A percentile compares a stretch with the other conserved stretches of the same genome.
Conservation (phyloP, 2,329 filamentous ascomycete genomes). For the Pyricularia grisea region DNA sequence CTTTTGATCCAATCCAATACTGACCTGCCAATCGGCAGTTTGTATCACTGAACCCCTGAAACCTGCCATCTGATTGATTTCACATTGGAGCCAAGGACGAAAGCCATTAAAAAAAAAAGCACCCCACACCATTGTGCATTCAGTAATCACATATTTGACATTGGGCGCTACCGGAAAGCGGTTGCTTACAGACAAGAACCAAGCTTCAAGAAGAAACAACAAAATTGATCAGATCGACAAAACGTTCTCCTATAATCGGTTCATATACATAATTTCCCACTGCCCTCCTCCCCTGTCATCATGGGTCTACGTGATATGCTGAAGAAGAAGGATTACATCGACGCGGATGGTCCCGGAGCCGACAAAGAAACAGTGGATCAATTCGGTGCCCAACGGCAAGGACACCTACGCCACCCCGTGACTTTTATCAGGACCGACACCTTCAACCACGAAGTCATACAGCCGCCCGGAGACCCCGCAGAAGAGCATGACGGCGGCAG, state of each 20-base stretch:
- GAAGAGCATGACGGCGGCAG: conserved; percentile 12
- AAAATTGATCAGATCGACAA: not conserved
- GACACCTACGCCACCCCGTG: not conserved
- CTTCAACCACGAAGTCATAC: conserved; percentile 66
- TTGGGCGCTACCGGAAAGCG: not conserved
- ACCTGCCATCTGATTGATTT: not conserved
- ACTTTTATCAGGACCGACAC: conserved; percentile 76
- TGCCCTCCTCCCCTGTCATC: not conserved
- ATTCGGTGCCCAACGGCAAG: conserved; percentile 13
- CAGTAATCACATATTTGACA: not conserved
- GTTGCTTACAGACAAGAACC: not conserved
- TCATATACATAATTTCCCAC: not conserved
- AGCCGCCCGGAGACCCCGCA: conserved; percentile 43
- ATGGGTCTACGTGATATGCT: conserved; percentile 46
- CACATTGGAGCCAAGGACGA: not conserved
- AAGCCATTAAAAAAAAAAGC: not conserved
- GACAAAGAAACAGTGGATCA: conserved; percentile 26
- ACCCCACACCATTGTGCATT: not conserved
- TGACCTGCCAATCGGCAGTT: not conserved
- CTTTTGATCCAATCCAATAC: not conserved
- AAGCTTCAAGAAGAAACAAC: not conserved
- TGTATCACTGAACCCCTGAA: not conserved
- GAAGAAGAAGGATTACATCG: conserved; percentile 41
- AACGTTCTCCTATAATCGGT: too few relatives aligned
- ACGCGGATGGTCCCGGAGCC: conserved; percentile 20